Base-by-base conservation (phyloP, 805 yeast genomes). In the Schwanniomyces yamadae region DNA sequence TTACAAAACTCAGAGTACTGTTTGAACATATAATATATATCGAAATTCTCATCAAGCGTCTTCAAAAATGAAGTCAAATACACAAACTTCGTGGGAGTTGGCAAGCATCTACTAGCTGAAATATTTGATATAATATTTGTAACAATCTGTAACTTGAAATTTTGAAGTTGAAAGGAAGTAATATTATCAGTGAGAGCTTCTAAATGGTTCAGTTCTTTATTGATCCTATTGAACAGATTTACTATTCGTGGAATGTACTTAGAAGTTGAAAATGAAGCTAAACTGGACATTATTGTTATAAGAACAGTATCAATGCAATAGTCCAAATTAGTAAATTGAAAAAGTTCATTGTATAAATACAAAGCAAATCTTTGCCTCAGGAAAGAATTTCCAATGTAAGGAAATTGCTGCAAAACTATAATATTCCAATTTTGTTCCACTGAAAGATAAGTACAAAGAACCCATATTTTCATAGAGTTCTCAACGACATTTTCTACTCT, bases 321-420 rank as follows among this genome's bases (percentile, higher is more conserved):
- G 4, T 48, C 39, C 12, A 54, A 34, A 6, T 36, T 37, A 2
- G 56, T 46, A 31, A 43, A 52, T 13, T 48, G 40, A 24, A 61
- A 43, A 9, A 61, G 45, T 27, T 55, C 57, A 11, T 36, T 30
- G 38, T 57, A 59, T 17, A 66, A 49, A 24, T 44, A 57, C 30
- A 63, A 39, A 2, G 50, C 39, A 44, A 61, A 67, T 35, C 55
- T 54, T 6, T 57, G 57, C 40, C 73, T 41, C 65, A 64, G 68
- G 17, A 50, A 46, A 0, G 50, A 36, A 37, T 66, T 66, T 3
- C 74, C 74, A 32, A 63, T 46, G 37, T 65, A 68, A 1, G 71
- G 67, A 42, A 48, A 68, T 21, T 53, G 55, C 35, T 66, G 74
- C 16, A 64, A 50, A 19, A 61, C 48, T 28, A 68, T 40, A 28